Conservation (phyloP, 306 rosid genomes). For the Ochetophila trinervis region DNA sequence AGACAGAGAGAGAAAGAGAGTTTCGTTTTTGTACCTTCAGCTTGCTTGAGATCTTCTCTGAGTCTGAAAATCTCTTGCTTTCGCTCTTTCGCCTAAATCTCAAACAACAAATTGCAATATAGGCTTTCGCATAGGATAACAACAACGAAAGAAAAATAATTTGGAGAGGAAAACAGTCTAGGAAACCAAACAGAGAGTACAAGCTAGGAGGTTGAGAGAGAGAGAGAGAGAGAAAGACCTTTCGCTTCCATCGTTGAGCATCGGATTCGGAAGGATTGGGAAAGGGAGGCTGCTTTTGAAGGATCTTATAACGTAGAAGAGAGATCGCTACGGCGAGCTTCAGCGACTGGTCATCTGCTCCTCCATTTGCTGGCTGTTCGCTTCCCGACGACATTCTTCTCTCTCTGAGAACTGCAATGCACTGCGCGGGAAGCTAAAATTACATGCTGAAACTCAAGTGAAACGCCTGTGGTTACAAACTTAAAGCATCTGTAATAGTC, state of each 20-base stretch:
- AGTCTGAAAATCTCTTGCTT: constrained; percentile 77
- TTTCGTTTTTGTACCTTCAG: constrained; percentile 51
- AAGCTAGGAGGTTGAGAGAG: background rate
- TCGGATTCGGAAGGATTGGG: constrained; percentile 45
- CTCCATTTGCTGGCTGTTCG: constrained; percentile 19
- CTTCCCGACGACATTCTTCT: constrained; percentile 41
- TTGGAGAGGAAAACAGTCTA: background rate
- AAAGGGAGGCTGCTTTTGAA: constrained; percentile 15
- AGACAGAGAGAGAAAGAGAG: constrained; percentile 8
- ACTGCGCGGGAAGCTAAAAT: no score
- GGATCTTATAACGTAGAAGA: constrained; percentile 63
- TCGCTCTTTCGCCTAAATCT: constrained; percentile 77
- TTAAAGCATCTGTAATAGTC: no score
- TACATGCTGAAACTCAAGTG: no score
- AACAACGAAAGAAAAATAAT: background rate
- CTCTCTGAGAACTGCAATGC: background rate
- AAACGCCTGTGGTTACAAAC: no score
- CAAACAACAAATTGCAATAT: background rate
- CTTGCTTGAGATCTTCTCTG: constrained; percentile 66
- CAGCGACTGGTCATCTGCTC: constrained; percentile 49
- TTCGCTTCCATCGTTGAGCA: constrained; percentile 85
- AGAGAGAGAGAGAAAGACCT: constrained; percentile 43
- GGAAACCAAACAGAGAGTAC: constrained; percentile 1
- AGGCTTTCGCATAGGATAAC: background rate
- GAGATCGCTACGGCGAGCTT: constrained; percentile 76